Conservation (phyloP, 441 rosid genomes). For the Populus hybrid region DNA sequence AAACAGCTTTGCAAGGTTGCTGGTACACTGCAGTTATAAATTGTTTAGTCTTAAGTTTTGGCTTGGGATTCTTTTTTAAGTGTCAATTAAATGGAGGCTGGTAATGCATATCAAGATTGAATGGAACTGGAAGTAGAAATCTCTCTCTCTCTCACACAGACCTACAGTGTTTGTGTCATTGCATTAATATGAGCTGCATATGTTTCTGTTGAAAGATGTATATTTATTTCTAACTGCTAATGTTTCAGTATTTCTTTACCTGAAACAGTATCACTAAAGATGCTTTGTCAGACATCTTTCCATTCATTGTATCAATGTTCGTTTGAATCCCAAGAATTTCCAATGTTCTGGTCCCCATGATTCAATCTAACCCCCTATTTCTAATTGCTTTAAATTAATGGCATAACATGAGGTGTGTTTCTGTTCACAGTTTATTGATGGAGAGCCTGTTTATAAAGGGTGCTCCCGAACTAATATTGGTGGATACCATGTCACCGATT, state of each 20-base stretch:
- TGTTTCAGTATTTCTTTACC: background rate
- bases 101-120: background rate
- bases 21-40: background rate
- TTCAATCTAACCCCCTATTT: background rate
- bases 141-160: background rate
- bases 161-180: background rate
- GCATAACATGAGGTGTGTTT: conserved; percentile 8
- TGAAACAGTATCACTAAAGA: background rate
- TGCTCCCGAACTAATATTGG: conserved; percentile 82
- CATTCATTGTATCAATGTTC: background rate
- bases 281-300: background rate
- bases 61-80: background rate
- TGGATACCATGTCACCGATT: conserved; percentile 85
- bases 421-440: conserved; percentile 66
- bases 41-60: background rate
- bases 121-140: background rate
- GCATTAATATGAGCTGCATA: background rate
- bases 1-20: background rate
- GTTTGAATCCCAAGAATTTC: background rate
- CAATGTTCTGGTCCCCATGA: background rate
- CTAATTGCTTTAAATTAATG: background rate
- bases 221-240: too few relatives aligned
- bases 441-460: conserved; percentile 80
- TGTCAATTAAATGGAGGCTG: background rate
- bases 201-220: background rate